These are phyloP conservation scores for Podaxis carcinomalis DNA, from an alignment of 768 basidiomycete genomes.

Conservation along the genomic window DNA sequence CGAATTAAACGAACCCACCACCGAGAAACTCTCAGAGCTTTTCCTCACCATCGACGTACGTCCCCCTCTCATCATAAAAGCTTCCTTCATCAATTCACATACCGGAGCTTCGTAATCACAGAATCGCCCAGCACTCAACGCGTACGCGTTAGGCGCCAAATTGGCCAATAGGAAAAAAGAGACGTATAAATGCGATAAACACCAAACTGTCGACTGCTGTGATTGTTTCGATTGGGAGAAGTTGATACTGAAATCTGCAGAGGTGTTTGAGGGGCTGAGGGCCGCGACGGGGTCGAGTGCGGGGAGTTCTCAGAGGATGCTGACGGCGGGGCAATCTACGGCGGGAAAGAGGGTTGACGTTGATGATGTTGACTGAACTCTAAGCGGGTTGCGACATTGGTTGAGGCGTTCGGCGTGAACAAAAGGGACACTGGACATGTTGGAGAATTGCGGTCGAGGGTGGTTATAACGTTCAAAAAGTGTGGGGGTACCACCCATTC, in stretches of 20 bases:
- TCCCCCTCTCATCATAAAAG: too few species aligned
- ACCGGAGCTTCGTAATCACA: neutral
- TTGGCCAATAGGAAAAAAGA: neutral
- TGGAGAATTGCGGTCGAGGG: too few species aligned
- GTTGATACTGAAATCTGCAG: neutral
- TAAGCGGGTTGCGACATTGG: too few species aligned
- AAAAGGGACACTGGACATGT: too few species aligned
- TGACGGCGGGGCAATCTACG: neutral
- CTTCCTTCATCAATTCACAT: neutral
- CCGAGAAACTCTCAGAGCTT: conserved; percentile 16
- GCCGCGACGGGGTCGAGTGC: too few species aligned
- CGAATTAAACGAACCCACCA: neutral
- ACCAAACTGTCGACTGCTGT: neutral
- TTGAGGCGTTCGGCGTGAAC: too few species aligned
- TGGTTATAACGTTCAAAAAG: too few species aligned
- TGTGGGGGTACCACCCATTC: too few species aligned
- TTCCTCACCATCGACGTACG: conserved; percentile 11
- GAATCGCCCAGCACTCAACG: neutral
- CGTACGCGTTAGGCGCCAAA: neutral
- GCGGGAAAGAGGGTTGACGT: neutral
- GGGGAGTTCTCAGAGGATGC: neutral
- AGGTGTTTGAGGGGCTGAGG: neutral
- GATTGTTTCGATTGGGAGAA: neutral
- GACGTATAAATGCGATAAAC: neutral
- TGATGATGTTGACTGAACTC: neutral